Evolutionary conservation across 306 rosid species (phyloP).

Genomic region (Hippophae rhamnoides): DNA sequence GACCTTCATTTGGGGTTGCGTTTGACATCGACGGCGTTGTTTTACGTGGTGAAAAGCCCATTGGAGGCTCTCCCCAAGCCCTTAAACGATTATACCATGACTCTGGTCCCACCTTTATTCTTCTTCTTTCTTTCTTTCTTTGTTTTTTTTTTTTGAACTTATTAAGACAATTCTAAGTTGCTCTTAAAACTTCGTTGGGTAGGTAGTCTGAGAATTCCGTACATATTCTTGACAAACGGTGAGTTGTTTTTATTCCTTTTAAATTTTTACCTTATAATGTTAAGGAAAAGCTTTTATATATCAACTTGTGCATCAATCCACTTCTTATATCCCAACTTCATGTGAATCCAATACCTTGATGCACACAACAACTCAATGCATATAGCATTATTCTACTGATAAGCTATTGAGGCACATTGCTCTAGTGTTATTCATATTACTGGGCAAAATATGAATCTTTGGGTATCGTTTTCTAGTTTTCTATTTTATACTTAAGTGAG

Average conservation of each 20-base stretch:
- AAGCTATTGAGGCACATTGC: neutral
- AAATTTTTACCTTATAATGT: too few species aligned
- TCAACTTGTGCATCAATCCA: too few species aligned
- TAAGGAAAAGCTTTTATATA: too few species aligned
- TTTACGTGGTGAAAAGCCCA: conserved; percentile 61
- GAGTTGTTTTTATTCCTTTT: conserved; percentile 15
- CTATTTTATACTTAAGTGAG: neutral
- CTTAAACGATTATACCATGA: conserved; percentile 44
- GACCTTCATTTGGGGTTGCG: conserved; percentile 63
- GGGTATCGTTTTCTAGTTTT: neutral
- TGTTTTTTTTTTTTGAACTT: neutral
- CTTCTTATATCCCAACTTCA: too few species aligned
- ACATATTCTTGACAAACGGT: conserved; percentile 82
- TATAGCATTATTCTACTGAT: neutral
- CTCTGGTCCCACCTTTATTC: conserved; percentile 28
- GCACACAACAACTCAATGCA: neutral
- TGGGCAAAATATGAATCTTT: neutral
- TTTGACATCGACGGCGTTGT: conserved; percentile 94
- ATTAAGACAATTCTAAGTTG: neutral
- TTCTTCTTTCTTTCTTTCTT: neutral
- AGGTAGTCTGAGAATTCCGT: conserved; percentile 61
- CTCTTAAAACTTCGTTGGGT: neutral
- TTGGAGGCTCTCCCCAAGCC: conserved; percentile 72
- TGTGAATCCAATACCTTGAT: too few species aligned
- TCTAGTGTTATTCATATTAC: too few species aligned